These are phyloP conservation scores for Kwoniella dendrophila DNA, from an alignment of 768 basidiomycete genomes.

Conservation along the genomic window DNA sequence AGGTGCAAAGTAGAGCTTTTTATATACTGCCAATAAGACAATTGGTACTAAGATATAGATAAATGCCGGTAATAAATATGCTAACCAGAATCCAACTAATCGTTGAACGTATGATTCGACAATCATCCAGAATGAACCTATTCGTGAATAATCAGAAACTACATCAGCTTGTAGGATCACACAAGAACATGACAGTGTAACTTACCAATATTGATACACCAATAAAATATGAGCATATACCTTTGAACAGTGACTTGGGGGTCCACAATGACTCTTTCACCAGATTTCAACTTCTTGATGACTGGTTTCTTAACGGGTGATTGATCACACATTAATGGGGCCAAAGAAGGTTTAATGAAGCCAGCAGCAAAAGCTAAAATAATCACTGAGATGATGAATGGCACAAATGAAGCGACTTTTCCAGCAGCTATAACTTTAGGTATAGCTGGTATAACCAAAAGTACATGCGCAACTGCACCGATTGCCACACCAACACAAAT, in stretches of 20 bases:
- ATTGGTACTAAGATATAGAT: conserved; percentile 48
- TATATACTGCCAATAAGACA: conserved; percentile 33
- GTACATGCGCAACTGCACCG: conserved; percentile 48
- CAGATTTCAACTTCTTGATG: conserved; percentile 38
- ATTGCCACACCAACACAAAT: conserved; percentile 47
- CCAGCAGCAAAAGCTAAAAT: conserved; percentile 53
- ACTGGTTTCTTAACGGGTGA: conserved; percentile 45
- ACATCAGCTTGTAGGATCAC: conserved; percentile 1
- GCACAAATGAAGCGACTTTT: conserved; percentile 31
- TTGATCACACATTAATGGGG: conserved; percentile 54
- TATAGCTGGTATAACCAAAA: conserved; percentile 52
- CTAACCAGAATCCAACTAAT: conserved; percentile 53
- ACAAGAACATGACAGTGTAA: conserved; percentile 6
- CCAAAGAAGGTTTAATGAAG: conserved; percentile 55
- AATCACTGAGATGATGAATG: conserved; percentile 47
- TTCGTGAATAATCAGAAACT: background rate
- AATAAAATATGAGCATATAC: conserved; percentile 52
- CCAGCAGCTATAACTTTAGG: conserved; percentile 40
- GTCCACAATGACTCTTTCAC: conserved; percentile 52
- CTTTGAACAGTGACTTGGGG: conserved; percentile 48
- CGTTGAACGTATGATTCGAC: conserved; percentile 51
- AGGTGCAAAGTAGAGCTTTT: conserved; percentile 43
- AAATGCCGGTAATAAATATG: conserved; percentile 46
- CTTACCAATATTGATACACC: conserved; percentile 53
- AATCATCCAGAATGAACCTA: conserved; percentile 45